Base-by-base conservation (phyloP, 2,329 filamentous ascomycete species). In the Magnaporthiopsis poae region DNA sequence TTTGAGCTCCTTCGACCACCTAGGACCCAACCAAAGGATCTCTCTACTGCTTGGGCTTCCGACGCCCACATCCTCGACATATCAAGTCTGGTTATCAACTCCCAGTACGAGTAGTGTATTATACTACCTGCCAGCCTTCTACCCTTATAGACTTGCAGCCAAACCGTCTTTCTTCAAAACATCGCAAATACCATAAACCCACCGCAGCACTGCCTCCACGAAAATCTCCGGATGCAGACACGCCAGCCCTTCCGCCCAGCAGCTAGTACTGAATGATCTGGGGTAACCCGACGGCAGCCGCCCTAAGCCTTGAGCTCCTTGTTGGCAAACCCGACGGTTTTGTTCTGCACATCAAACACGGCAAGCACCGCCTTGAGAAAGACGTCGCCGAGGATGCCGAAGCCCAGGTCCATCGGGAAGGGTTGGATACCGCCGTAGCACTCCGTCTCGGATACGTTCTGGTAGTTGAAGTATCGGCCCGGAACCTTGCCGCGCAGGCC, bases 361-460 rank as follows among this genome's bases (percentile, higher is more conserved):
- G 89, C 86, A 73, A 90, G 92, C 69, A 90, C 81, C 66, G 85
- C 85, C 84, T 95, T 95, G 70, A 95, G 82, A 79, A 92, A 91
- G 66, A 90, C 81, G 68, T 93, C 90, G 12, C 91, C 91, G 66
- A 93, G 84, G 73, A 96, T 91, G 66, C 82, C 86, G 69, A 88
- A 81, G 1, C 74, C 72, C 64, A 80, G 71, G 21, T 76, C 76
- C 61, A 80, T 76, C 36, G 76, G 77, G 36, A 79, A 75, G 46
- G 78, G 81, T 80, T 95, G 91, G 69, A 96, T 84, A 63, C 90
- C 91, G 66, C 91, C 91, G 75, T 86, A 93, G 81, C 91, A 95
- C 66, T 81, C 80, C 21, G 81, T 77, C 15, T 80, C 75, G 31
- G 82, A 76, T 0, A 84, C 79, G 71, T 86, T 83, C 79, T 63